Base-by-base conservation (phyloP, 495 filamentous ascomycete species). In the Aspergillus homomorphus region DNA sequence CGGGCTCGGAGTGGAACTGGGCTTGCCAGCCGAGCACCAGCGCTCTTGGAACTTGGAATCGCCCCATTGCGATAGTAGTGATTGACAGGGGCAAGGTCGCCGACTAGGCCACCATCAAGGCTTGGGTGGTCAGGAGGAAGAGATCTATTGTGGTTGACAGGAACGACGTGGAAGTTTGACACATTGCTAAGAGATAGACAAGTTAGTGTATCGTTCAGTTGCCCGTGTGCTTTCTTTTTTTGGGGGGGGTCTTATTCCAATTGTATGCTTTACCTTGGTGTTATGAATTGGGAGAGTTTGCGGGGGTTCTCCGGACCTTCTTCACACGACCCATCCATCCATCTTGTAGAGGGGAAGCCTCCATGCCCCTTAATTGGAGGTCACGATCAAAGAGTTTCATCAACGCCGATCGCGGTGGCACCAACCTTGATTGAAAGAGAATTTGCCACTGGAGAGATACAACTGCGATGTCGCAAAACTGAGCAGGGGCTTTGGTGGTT, bases 61-160 rank as follows among this genome's bases (percentile, higher is more conserved):
- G 48, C 24, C 48, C 48, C 48, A 51, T 51, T n/a, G 48, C 48
- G 22, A 28, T 51, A 24, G 4, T 51, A 24, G 4, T 28, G 48
- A 51, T 51, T 51, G 48, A 51, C 48, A 51, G 48, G 48, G 48
- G 48, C 48, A 51, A 18, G 2, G 1, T 23, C 23, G 10, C 21
- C 1, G 20, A 21, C 23, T 28, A 18, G 15, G 19, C 45, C 19
- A n/a, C 19, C 19, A 9, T 22, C 19, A 23, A 23, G 19, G 7
- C 19, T 46, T 46, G 18, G 45, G 45, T 7, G 18, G 7, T 7
- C 18, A 12, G 45, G 19, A 22, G 19, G 9, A 23, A 46, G n/a
- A 45, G 12, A 21, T 46, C 19, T n/a, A 28, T 38, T 5, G 33
- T 2, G 15, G 5, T 12, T 38, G 33, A 38, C 33, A 38, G 33